Evolutionary conservation across 257 asterid genomes (phyloP).

Genomic region (Prunella vulgaris): DNA sequence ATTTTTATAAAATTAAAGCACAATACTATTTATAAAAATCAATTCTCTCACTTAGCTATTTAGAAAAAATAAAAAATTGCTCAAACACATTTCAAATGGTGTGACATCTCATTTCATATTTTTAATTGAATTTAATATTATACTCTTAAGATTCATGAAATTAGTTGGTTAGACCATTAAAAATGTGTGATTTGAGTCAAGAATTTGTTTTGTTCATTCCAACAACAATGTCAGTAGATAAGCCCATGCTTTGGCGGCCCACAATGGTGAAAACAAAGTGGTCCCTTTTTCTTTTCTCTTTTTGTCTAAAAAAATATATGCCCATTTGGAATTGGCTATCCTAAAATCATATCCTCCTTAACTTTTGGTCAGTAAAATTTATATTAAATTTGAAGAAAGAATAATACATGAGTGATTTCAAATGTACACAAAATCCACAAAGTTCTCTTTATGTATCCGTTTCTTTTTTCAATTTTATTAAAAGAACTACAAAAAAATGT

Average conservation of each 20-base stretch:
- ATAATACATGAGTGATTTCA: too few species aligned
- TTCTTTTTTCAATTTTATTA: background rate
- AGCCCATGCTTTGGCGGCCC: constrained; percentile 20
- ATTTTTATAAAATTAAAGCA: too few species aligned
- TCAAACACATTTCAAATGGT: too few species aligned
- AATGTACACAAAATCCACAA: background rate
- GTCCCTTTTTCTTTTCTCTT: constrained; percentile 13
- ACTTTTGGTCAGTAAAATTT: background rate
- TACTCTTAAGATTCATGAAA: background rate
- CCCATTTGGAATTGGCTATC: background rate
- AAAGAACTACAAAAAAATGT: background rate
- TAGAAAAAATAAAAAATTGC: too few species aligned
- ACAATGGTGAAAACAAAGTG: constrained; percentile 20
- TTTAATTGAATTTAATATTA: too few species aligned
- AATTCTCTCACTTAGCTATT: too few species aligned
- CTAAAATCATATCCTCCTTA: background rate
- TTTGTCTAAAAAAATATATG: background rate
- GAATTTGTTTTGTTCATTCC: background rate
- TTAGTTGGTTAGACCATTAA: background rate
- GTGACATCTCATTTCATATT: too few species aligned
- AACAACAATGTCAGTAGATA: background rate
- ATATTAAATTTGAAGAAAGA: too few species aligned
- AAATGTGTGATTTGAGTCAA: background rate
- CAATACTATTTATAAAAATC: too few species aligned
- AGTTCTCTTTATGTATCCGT: background rate